Evolutionary conservation across 2,329 filamentous ascomycete genomes (phyloP).

Genomic region (Hypomyces perniciosus): DNA sequence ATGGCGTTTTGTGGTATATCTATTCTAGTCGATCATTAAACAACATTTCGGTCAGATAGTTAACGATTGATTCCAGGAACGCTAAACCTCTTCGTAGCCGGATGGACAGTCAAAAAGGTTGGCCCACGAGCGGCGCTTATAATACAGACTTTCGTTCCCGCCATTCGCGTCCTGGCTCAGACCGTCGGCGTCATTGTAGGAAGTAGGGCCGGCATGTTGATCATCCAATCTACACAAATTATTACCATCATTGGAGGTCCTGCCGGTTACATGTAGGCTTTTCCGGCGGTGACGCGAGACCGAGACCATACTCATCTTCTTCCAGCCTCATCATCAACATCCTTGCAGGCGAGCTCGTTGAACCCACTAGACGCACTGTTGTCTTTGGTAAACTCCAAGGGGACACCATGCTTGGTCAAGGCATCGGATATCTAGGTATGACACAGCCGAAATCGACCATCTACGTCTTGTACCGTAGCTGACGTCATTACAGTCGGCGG

Average conservation of each 20-base stretch:
- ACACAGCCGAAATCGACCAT: too few species aligned
- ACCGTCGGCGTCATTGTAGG: conserved; percentile 59
- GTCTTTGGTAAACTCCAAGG: conserved; percentile 62
- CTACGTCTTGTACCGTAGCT: too few species aligned
- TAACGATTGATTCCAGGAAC: conserved; percentile 28
- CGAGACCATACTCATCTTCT: too few species aligned
- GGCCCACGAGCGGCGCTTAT: conserved; percentile 58
- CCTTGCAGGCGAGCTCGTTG: conserved; percentile 59
- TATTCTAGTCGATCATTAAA: neutral
- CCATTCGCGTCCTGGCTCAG: conserved; percentile 57
- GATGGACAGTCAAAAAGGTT: conserved; percentile 59
- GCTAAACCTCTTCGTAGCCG: conserved; percentile 61
- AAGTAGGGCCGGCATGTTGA: conserved; percentile 56
- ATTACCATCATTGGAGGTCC: conserved; percentile 65
- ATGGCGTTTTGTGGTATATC: conserved; percentile 65
- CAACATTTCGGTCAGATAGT: too few species aligned
- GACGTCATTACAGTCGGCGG: too few species aligned
- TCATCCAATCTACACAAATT: conserved; percentile 61
- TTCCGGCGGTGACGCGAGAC: too few species aligned
- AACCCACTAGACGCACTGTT: conserved; percentile 53
- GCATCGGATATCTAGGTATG: conserved; percentile 58
- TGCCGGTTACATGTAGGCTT: conserved; percentile 63
- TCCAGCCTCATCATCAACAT: conserved; percentile 63
- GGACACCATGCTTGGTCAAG: conserved; percentile 59
- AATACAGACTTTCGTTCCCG: conserved; percentile 58